These are phyloP conservation scores for Barnettozyma pratensis DNA, from an alignment of 805 yeast genomes.

Conservation along the genomic window DNA sequence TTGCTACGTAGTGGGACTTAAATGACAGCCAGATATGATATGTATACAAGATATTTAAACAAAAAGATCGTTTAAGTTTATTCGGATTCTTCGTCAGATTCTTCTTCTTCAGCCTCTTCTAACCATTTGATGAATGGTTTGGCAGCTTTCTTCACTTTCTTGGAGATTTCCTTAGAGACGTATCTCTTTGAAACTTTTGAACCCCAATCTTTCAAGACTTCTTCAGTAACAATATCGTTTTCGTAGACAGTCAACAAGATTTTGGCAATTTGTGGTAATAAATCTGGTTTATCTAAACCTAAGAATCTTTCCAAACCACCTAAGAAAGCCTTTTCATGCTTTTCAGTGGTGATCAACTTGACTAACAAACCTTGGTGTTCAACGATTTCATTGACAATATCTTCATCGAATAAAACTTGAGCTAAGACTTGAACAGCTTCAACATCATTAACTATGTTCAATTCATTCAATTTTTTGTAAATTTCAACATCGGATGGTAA, in stretches of 20 bases:
- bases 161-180: slow-evolving; percentile 86
- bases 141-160: slow-evolving; percentile 94
- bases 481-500: slow-evolving; percentile 85
- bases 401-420: slow-evolving; percentile 78
- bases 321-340: slow-evolving; percentile 80
- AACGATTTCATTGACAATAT: slow-evolving; percentile 65
- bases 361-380: slow-evolving; percentile 78
- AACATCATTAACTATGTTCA: slow-evolving; percentile 65
- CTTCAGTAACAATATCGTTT: slow-evolving; percentile 80
- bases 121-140: slow-evolving; percentile 95
- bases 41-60: background rate
- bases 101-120: slow-evolving; percentile 84
- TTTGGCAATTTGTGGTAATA: slow-evolving; percentile 73
- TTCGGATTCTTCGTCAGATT: slow-evolving; percentile 33
- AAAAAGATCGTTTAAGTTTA: background rate
- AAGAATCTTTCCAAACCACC: slow-evolving; percentile 95
- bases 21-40: background rate
- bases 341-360: slow-evolving; percentile 63
- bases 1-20: no score
- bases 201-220: slow-evolving; percentile 78
- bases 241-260: slow-evolving; percentile 78
- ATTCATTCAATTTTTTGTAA: slow-evolving; percentile 80
- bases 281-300: slow-evolving; percentile 72
- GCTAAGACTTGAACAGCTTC: slow-evolving; percentile 88
- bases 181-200: slow-evolving; percentile 87